A percentile compares a stretch with the other conserved stretches of the same genome.
Conservation (phyloP, 257 asterid genomes). For the Solanum chaucha region DNA sequence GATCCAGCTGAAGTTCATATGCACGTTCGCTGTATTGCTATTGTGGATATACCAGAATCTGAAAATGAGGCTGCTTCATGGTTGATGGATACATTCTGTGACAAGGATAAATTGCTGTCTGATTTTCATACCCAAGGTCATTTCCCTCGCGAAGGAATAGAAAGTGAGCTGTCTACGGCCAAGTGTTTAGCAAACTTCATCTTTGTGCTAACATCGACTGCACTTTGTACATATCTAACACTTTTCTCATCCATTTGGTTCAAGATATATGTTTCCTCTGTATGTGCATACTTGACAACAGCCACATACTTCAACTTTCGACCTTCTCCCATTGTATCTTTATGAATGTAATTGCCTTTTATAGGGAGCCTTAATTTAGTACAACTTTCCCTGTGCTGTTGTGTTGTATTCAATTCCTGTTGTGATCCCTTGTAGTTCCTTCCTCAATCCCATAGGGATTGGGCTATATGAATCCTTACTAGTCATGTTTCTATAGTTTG, state of each 20-base stretch:
- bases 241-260: slow-evolving; percentile 67
- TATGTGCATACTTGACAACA: slow-evolving; percentile 40
- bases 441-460: neutral
- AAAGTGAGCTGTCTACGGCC: slow-evolving; percentile 36
- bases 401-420: neutral
- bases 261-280: slow-evolving; percentile 55
- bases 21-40: slow-evolving; percentile 46
- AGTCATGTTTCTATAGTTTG: neutral
- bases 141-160: slow-evolving; percentile 60
- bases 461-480: neutral
- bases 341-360: neutral
- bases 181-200: slow-evolving; percentile 44
- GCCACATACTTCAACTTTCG: slow-evolving; percentile 55
- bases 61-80: slow-evolving; percentile 47
- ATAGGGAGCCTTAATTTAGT: neutral
- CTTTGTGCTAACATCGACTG: slow-evolving; percentile 45
- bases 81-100: slow-evolving; percentile 58
- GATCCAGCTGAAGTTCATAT: slow-evolving; percentile 92
- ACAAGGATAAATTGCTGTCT: slow-evolving; percentile 59
- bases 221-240: slow-evolving; percentile 45
- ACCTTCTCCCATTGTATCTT: slow-evolving; percentile 42
- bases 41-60: slow-evolving; percentile 43
- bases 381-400: neutral
- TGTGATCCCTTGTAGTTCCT: neutral
- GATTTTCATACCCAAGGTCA: slow-evolving; percentile 48